Evolutionary conservation across 23 red algal genomes (phyloP).

Genomic region (Gracilaria gracilis): DNA sequence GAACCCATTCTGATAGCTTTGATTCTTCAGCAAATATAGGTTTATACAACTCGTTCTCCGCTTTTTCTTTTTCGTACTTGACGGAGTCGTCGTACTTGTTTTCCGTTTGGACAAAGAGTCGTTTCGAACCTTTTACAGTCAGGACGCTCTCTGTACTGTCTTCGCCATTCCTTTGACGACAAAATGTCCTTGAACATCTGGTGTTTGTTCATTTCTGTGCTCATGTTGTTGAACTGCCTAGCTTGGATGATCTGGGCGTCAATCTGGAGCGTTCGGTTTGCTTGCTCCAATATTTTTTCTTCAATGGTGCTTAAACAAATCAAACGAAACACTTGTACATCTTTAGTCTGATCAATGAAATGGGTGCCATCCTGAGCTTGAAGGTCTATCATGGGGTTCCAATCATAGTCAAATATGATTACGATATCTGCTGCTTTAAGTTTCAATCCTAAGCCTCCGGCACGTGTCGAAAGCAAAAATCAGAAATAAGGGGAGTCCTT

Average conservation of each 20-base stretch:
- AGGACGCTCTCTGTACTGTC: slow-evolving; percentile 70
- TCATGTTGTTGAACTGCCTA: slow-evolving; percentile 96
- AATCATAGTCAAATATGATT: slow-evolving; percentile 99
- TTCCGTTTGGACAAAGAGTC: slow-evolving; percentile 81
- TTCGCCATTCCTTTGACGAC: slow-evolving; percentile 68
- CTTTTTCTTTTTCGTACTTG: slow-evolving; percentile 81
- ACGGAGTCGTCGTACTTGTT: slow-evolving; percentile 79
- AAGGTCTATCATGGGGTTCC: slow-evolving; percentile 99
- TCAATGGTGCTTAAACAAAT: slow-evolving; percentile 90
- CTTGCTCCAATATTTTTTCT: slow-evolving; percentile 90
- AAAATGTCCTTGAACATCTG: slow-evolving; percentile 84
- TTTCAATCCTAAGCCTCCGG: slow-evolving; percentile 96
- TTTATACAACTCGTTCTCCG: slow-evolving; percentile 12
- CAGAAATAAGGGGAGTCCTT: slow-evolving; percentile 88
- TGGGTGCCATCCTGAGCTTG: slow-evolving; percentile 99
- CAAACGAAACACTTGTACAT: slow-evolving; percentile 93
- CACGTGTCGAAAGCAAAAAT: slow-evolving; percentile 96
- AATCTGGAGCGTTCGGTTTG: slow-evolving; percentile 89
- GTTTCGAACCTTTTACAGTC: slow-evolving; percentile 81
- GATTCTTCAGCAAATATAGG: slow-evolving; percentile 54
- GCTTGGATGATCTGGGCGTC: slow-evolving; percentile 99
- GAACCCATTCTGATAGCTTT: slow-evolving; percentile 80
- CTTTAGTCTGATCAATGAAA: slow-evolving; percentile 93
- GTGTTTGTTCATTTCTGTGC: slow-evolving; percentile 85
- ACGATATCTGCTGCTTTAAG: slow-evolving; percentile 98